Evolutionary conservation across 2,329 filamentous ascomycete genomes (phyloP).

Genomic region (Aspergillus persii): DNA sequence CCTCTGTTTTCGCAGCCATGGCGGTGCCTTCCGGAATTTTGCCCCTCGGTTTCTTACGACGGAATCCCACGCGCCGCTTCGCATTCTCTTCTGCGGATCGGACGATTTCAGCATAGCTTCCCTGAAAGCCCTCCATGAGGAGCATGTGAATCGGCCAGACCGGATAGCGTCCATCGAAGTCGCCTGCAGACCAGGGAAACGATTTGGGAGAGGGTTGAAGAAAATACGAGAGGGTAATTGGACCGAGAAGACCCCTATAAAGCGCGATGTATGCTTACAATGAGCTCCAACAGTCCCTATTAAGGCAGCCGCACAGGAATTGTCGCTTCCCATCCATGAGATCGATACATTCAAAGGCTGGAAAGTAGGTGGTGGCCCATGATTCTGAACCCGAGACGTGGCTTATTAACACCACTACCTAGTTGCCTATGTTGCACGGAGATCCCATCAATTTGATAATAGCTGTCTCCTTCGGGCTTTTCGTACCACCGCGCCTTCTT

Average conservation of each 20-base stretch:
- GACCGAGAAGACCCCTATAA: background rate
- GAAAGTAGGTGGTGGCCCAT: conserved; percentile 54
- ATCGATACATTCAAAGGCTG: conserved; percentile 80
- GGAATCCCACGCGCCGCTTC: conserved; percentile 57
- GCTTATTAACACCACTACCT: conserved; percentile 16
- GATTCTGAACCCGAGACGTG: background rate
- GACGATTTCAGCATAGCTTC: conserved; percentile 85
- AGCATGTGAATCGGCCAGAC: conserved; percentile 52
- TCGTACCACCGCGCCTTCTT: conserved; percentile 77
- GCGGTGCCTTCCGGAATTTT: conserved; percentile 4
- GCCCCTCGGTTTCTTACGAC: conserved; percentile 27
- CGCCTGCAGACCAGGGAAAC: conserved; percentile 75
- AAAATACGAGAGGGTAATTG: conserved; percentile 61
- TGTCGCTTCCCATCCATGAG: conserved; percentile 68
- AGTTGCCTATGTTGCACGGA: conserved; percentile 54
- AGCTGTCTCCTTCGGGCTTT: conserved; percentile 90
- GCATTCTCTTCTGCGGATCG: conserved; percentile 91
- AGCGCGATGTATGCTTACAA: conserved; percentile 4
- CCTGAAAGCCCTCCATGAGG: conserved; percentile 64
- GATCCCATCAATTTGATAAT: conserved; percentile 71
- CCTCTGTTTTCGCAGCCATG: conserved; percentile 23
- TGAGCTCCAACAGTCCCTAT: conserved; percentile 64
- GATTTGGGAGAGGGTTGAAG: conserved; percentile 72
- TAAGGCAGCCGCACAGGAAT: conserved; percentile 59
- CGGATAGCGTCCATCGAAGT: conserved; percentile 79